Conservation (phyloP, 1,284 basidiomycete genomes). For the Laetiporus sulphureus region DNA sequence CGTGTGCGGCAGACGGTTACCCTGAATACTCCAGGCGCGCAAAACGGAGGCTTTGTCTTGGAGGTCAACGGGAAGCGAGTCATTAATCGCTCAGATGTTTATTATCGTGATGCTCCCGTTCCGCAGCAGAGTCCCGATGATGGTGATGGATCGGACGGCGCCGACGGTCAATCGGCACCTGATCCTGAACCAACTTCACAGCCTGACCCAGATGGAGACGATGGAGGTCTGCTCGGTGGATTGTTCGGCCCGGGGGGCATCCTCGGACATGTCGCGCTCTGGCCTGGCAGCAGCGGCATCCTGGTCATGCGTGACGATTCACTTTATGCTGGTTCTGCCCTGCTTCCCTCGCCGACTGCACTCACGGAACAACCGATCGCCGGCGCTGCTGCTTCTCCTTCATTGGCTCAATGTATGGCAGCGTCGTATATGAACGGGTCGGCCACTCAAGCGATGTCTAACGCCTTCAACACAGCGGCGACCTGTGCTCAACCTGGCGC, state of each 20-base stretch:
- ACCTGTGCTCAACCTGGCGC: slow-evolving; percentile 9
- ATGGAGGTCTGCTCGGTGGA: background rate
- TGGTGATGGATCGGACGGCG: slow-evolving; percentile 10
- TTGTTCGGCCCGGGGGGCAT: background rate
- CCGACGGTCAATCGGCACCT: background rate
- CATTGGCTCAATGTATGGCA: slow-evolving; percentile 1
- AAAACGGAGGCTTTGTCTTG: slow-evolving; percentile 31
- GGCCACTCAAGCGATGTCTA: slow-evolving; percentile 1
- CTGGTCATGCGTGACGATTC: slow-evolving; percentile 3
- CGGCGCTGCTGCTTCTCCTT: background rate
- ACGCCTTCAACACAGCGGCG: slow-evolving; percentile 6
- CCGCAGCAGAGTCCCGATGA: slow-evolving; percentile 6
- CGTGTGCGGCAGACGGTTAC: slow-evolving; percentile 53
- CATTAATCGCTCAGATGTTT: slow-evolving; percentile 50
- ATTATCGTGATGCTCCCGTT: slow-evolving; percentile 42
- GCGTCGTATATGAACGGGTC: slow-evolving; percentile 1
- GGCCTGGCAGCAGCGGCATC: slow-evolving; percentile 1
- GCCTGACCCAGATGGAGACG: background rate
- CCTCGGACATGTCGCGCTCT: background rate
- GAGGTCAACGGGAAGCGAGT: slow-evolving; percentile 48
- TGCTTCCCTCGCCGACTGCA: background rate
- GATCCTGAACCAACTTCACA: background rate
- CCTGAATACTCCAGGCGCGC: slow-evolving; percentile 61
- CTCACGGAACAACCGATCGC: background rate
- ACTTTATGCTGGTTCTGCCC: background rate